These are phyloP conservation scores for Boletus coccyginus DNA, from an alignment of 768 basidiomycete species.

Conservation along the genomic window DNA sequence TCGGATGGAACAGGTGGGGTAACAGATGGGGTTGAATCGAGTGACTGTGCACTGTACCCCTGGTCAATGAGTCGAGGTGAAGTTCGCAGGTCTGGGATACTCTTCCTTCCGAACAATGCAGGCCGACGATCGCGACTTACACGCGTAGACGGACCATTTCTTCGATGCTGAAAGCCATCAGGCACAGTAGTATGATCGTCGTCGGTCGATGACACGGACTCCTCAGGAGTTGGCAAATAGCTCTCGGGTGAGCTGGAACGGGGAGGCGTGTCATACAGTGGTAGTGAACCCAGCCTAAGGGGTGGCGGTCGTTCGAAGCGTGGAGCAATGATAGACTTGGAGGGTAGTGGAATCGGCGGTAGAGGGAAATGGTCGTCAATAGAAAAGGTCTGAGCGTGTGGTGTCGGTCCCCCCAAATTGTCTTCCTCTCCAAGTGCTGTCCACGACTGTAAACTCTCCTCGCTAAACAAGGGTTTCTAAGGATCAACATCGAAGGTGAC, in stretches of 20 bases:
- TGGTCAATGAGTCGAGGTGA: constrained; percentile 38
- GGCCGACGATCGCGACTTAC: constrained; percentile 36
- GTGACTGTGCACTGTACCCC: constrained; percentile 22
- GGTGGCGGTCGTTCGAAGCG: constrained; percentile 45
- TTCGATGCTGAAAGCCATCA: constrained; percentile 36
- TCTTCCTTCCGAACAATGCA: constrained; percentile 64
- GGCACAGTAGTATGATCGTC: constrained; percentile 37
- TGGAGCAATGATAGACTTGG: constrained; percentile 25
- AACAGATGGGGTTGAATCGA: constrained; percentile 20
- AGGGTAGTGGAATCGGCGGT: constrained; percentile 18
- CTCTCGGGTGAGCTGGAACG: constrained; percentile 53
- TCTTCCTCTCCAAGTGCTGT: constrained; percentile 38
- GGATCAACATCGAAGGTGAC: not conserved
- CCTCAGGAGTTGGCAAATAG: constrained; percentile 56
- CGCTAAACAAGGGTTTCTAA: constrained; percentile 25
- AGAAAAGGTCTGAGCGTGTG: constrained; percentile 61
- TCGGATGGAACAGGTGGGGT: constrained; percentile 10
- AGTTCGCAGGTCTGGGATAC: constrained; percentile 78
- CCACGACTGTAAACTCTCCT: constrained; percentile 46
- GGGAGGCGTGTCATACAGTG: constrained; percentile 40
- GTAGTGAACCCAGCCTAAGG: constrained; percentile 46
- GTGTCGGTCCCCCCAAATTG: constrained; percentile 37
- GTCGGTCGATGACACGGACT: constrained; percentile 50
- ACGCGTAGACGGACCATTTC: constrained; percentile 51
- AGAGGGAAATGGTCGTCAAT: constrained; percentile 57